Evolutionary conservation across 768 basidiomycete species (phyloP), one percentile per base, ranked within the genome.

Genomic region (Lactarius quietus): DNA sequence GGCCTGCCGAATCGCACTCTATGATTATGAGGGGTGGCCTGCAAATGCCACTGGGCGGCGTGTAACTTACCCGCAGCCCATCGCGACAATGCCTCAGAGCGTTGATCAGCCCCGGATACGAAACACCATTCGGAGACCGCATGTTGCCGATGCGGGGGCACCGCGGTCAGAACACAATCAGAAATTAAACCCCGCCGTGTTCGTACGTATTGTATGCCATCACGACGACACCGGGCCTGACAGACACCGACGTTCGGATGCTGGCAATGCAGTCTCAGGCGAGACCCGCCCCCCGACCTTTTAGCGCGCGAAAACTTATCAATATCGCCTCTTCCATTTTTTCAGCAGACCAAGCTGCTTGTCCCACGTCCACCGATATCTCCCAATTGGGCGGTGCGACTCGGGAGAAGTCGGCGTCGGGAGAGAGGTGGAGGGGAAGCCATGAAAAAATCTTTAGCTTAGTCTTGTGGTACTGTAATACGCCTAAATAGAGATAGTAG

Each of bases 71-170:
- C 48, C 48, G 48, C 48, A 51, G 26, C 48, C 23, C 48, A 51
- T 51, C 48, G 48, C 26, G 48, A 51, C 48, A 51, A 51, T 28
- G 48, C 23, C 48, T 51, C 48, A 26, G n/a, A 23, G 48, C 48
- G 48, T 51, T 26, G 48, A 51, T 51, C 48, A 51, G 48, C 48
- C 48, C 48, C 48, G 14, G 48, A 51, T 51, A 28, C 48, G 48
- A 51, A 28, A 51, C 48, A 28, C 48, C 48, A 51, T 26, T 51
- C 48, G 48, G 48, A 26, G 23, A 51, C 26, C 48, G 48, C 48
- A 51, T 51, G 48, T 51, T 51, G 48, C 48, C 48, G 48, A 51
- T 51, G 48, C 48, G 48, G 48, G 48, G 48, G 48, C 48, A 51
- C 48, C 48, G 48, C 48, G 48, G 48, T 26, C 48, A 26, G 48